Percentiles rank a stretch among this genome's conserved stretches.
Conservation (phyloP, 2,329 filamentous ascomycete genomes). For the Nakataea oryzae region DNA sequence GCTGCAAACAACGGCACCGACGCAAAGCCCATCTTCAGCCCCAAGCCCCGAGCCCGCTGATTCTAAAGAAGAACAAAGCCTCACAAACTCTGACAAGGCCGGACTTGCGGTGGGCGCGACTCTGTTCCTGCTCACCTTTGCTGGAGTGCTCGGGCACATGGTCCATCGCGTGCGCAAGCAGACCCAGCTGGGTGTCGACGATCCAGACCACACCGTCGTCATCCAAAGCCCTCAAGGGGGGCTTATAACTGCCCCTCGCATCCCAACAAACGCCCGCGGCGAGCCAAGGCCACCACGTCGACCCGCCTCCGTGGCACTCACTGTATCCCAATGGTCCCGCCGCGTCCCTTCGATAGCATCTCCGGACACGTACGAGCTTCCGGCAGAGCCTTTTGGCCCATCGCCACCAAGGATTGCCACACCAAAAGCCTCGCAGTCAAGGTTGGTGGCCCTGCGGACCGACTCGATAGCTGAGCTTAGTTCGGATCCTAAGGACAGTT, state of each 20-base stretch:
- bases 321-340: not conserved
- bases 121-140: not conserved
- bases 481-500: not conserved
- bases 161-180: not conserved
- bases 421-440: not conserved
- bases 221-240: not conserved
- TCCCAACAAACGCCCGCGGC: not conserved
- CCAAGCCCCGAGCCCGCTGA: not conserved
- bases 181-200: not conserved
- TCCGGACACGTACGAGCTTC: not conserved
- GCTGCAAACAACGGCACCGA: not conserved
- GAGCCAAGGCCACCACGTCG: not conserved
- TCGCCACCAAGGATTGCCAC: too few relatives aligned
- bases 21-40: not conserved
- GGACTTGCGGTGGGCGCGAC: not conserved
- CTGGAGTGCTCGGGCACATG: not conserved
- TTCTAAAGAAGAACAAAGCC: not conserved
- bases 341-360: not conserved
- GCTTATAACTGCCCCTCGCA: not conserved
- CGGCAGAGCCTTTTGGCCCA: not conserved
- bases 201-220: not conserved
- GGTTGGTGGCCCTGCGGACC: not conserved
- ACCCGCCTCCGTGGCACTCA: not conserved
- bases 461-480: not conserved
- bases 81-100: not conserved